Percentiles rank a stretch among this genome's conserved stretches.
These are phyloP conservation scores for Candida saitoana DNA, from an alignment of 805 yeast genomes.

Conservation along the genomic window DNA sequence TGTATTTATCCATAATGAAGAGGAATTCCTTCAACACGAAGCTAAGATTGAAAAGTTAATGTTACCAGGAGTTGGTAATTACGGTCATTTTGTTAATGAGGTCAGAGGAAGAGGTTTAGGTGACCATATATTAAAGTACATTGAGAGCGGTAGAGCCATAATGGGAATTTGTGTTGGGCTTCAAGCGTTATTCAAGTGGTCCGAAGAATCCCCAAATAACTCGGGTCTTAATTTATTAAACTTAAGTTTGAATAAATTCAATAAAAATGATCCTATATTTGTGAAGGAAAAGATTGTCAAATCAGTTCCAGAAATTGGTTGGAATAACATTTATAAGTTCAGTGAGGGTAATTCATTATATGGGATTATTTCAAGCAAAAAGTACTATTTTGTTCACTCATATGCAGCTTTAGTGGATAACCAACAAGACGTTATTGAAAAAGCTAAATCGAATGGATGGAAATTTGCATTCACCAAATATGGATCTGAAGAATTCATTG, in stretches of 20 bases:
- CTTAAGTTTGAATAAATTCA: constrained; percentile 52
- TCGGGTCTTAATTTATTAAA: constrained; percentile 51
- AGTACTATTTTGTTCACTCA: constrained; percentile 94
- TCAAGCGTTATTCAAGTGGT: constrained; percentile 73
- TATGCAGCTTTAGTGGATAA: constrained; percentile 67
- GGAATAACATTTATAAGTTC: constrained; percentile 59
- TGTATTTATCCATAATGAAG: constrained; percentile 53
- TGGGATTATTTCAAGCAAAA: constrained; percentile 60
- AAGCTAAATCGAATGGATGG: constrained; percentile 50
- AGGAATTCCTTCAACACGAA: constrained; percentile 45
- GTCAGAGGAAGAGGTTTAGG: constrained; percentile 58
- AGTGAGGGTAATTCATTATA: constrained; percentile 38
- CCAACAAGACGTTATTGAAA: constrained; percentile 23
- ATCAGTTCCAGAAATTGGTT: constrained; percentile 95
- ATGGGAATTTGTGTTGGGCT: constrained; percentile 99
- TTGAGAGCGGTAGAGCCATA: constrained; percentile 73
- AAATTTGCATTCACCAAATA: constrained; percentile 67
- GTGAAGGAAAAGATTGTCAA: constrained; percentile 40
- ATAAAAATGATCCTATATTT: constrained; percentile 32
- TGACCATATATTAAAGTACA: constrained; percentile 62
- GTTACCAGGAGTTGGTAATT: constrained; percentile 97
- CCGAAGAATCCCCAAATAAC: constrained; percentile 75
- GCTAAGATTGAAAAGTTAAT: constrained; percentile 54
- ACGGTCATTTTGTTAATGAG: constrained; percentile 85
- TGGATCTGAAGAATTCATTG: constrained; percentile 75